Percentiles rank a stretch among this genome's conserved stretches.
phyloP scores from a whole-genome alignment of 2,329 filamentous ascomycete genomes.

The Fusarium sp. region DNA sequence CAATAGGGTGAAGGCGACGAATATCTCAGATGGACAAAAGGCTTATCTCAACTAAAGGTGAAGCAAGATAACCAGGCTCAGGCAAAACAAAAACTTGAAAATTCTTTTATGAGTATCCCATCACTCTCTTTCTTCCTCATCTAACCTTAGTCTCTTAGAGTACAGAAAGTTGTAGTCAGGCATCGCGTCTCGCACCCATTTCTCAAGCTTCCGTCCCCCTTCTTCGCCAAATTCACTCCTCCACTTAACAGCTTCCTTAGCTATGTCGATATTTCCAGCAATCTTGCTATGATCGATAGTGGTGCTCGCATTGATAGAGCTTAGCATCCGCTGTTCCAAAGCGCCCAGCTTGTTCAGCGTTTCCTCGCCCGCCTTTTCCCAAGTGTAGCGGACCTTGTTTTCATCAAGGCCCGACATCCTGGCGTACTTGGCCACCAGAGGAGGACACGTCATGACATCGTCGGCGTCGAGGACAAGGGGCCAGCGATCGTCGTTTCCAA shows the following conservation, averaged over 20 bases:
- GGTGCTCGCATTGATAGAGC: constrained; percentile 30
- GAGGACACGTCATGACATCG: constrained; percentile 31
- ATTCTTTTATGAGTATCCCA: background rate
- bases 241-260: constrained; percentile 32
- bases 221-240: constrained; percentile 30
- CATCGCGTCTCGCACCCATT: constrained; percentile 32
- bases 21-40: too few relatives aligned
- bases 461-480: constrained; percentile 37
- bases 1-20: too few relatives aligned
- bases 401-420: constrained; percentile 24
- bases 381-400: constrained; percentile 20
- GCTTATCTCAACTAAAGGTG: too few relatives aligned
- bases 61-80: too few relatives aligned
- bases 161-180: constrained; percentile 29
- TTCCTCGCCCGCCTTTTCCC: constrained; percentile 14
- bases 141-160: constrained; percentile 24
- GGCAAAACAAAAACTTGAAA: too few relatives aligned
- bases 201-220: constrained; percentile 25
- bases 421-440: constrained; percentile 27
- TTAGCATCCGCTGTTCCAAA: constrained; percentile 25
- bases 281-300: constrained; percentile 22
- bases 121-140: background rate
- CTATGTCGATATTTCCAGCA: constrained; percentile 26
- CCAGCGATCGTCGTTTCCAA: constrained; percentile 22
- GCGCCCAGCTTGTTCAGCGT: constrained; percentile 5